Evolutionary conservation across 139 green algal species (phyloP).

Genomic region (Volvox africanus): DNA sequence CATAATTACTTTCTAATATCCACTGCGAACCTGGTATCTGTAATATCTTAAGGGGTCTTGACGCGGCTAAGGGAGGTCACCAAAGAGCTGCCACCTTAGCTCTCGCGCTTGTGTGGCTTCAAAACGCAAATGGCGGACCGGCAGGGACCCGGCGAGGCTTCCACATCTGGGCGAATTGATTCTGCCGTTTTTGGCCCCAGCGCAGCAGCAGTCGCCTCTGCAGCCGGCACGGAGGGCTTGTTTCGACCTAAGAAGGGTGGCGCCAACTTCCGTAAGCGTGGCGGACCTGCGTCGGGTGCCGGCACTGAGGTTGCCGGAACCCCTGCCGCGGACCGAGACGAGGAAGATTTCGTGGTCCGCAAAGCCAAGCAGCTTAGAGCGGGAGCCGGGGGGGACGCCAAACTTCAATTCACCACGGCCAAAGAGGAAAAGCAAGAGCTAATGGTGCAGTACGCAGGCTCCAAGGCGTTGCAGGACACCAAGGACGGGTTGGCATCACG

Average conservation of each 20-base stretch:
- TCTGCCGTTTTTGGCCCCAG: background rate
- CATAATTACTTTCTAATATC: too few relatives aligned
- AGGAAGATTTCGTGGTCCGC: slow-evolving; percentile 51
- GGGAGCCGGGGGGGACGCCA: slow-evolving; percentile 43
- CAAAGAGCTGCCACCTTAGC: too few relatives aligned
- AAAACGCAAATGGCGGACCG: background rate
- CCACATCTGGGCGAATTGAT: too few relatives aligned
- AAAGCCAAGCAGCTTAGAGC: slow-evolving; percentile 64
- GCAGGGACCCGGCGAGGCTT: too few relatives aligned
- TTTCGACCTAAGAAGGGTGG: slow-evolving; percentile 58
- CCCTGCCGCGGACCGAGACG: slow-evolving; percentile 34
- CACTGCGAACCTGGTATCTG: too few relatives aligned
- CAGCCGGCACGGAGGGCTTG: slow-evolving; percentile 27
- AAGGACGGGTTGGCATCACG: slow-evolving; percentile 75
- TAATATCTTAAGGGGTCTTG: too few relatives aligned
- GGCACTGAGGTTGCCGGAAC: background rate
- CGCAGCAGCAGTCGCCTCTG: slow-evolving; percentile 31
- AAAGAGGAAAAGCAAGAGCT: slow-evolving; percentile 43
- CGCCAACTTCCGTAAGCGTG: slow-evolving; percentile 78
- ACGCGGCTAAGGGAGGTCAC: too few relatives aligned
- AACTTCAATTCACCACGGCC: slow-evolving; percentile 69
- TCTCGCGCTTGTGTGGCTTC: too few relatives aligned
- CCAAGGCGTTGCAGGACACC: slow-evolving; percentile 32
- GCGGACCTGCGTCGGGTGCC: background rate
- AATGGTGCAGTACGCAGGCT: slow-evolving; percentile 57